Conservation (phyloP, 2,329 filamentous ascomycete species). For the Sclerotinia glacialis region DNA sequence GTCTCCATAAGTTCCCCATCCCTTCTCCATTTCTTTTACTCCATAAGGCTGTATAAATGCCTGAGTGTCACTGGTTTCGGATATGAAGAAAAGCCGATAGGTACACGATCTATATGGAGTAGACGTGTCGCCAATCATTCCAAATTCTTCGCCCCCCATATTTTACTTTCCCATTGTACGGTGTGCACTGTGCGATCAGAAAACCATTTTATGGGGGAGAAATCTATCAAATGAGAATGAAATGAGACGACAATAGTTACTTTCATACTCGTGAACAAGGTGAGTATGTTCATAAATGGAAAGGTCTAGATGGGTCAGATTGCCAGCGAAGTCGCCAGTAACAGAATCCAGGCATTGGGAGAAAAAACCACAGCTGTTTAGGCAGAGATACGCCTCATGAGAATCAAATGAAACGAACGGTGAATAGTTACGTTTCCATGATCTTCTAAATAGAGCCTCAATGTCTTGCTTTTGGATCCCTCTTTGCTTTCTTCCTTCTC, state of each 20-base stretch:
- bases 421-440: slow-evolving; percentile 12
- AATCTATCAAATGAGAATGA: slow-evolving; percentile 1
- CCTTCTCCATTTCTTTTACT: neutral
- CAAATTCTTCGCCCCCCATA: neutral
- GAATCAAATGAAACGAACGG: slow-evolving; percentile 13
- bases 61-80: neutral
- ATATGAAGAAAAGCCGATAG: slow-evolving; percentile 12
- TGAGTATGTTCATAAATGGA: slow-evolving; percentile 17
- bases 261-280: neutral
- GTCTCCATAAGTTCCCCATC: neutral
- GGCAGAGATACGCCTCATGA: slow-evolving; percentile 3
- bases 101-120: slow-evolving; percentile 4
- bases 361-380: neutral
- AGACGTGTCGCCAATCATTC: slow-evolving; percentile 20
- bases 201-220: neutral
- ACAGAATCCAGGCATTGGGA: slow-evolving; percentile 6
- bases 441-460: slow-evolving; percentile 7
- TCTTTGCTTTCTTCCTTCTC: neutral
- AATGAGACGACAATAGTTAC: neutral
- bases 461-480: slow-evolving; percentile 17
- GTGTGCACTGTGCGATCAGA: neutral
- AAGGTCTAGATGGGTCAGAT: slow-evolving; percentile 24
- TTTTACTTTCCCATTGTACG: neutral
- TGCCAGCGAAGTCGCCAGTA: slow-evolving; percentile 21
- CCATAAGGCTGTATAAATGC: neutral